Evolutionary conservation across 257 asterid species (phyloP), one percentile per base, ranked within the genome.

Genomic region (Fraxinus americana): DNA sequence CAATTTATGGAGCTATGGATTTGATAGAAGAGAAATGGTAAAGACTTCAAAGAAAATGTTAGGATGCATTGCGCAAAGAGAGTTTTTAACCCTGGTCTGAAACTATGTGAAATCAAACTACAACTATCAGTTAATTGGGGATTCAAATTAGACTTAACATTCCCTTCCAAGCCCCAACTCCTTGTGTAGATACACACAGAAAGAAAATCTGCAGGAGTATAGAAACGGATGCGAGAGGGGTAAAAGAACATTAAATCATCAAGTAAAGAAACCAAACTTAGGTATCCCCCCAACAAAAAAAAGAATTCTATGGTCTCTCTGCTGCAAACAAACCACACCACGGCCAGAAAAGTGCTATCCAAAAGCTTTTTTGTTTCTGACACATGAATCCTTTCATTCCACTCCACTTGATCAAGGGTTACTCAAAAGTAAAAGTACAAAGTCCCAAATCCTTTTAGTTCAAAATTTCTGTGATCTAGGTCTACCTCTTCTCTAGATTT

Each of bases 31-130:
- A 77, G 32, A 68, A 30, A 19, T 11, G 25, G 61, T 12, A n/a
- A 67, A 23, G 19, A 65, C 25, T 77, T 77, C 67, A 85, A 67
- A 45, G 59, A 67, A 66, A 59, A 21, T 59, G 45, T 59, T 77
- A 61, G 75, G 70, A 71, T 76, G 34, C 70, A 70, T 21, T 10
- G 80, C 13, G 4, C 35, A 45, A 57, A n/a, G 35, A 68, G 19
- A 36, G 57, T n/a, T 59, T 57, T 21, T 21, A 23, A 59, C 67
- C 30, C 16, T 21, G 67, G 32, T 59, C 67, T 13, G 48, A 65
- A 59, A 76, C 54, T 70, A 34, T 12, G 29, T n/a, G 10, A 70
- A 57, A 50, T 43, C 67, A 76, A 69, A 70, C 30, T 68, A 76
- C 76, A 81, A 81, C 68, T 41, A 63, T 4, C 7, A 63, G 12